Conservation (phyloP, 179 eudicot genomes). For the Sideroxylon spinosum region DNA sequence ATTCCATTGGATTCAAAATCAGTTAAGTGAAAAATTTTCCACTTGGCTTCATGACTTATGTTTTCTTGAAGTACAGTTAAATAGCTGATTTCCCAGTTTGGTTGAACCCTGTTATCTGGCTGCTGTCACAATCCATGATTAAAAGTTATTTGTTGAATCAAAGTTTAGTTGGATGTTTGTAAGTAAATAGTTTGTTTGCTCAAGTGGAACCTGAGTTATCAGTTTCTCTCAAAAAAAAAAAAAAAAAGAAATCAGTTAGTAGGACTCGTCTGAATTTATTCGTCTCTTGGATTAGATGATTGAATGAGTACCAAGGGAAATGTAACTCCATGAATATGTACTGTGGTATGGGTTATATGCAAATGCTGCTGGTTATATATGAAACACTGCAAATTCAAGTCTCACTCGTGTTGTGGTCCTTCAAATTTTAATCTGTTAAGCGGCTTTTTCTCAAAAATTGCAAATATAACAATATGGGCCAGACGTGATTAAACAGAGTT, state of each 20-base stretch:
- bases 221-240: too few species aligned
- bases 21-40: slow-evolving; percentile 33
- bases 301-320: background rate
- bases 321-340: background rate
- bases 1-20: slow-evolving; percentile 77
- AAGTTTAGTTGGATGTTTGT: slow-evolving; percentile 9
- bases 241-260: background rate
- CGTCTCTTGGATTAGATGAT: background rate
- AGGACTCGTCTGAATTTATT: background rate
- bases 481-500: background rate
- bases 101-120: background rate
- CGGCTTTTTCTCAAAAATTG: background rate
- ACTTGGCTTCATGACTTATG: background rate
- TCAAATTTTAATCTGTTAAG: background rate
- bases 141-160: background rate
- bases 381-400: background rate
- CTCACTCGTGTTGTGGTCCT: background rate
- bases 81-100: too few species aligned
- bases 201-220: background rate
- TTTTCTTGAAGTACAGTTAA: background rate
- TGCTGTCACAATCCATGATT: slow-evolving; percentile 2
- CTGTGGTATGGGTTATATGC: background rate
- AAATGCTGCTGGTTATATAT: background rate
- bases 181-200: background rate
- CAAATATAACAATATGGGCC: background rate